Percentiles rank a stretch among this genome's conserved stretches.
These are phyloP conservation scores for Anacardium occidentale DNA, from an alignment of 345 rosid species.

Conservation along the genomic window DNA sequence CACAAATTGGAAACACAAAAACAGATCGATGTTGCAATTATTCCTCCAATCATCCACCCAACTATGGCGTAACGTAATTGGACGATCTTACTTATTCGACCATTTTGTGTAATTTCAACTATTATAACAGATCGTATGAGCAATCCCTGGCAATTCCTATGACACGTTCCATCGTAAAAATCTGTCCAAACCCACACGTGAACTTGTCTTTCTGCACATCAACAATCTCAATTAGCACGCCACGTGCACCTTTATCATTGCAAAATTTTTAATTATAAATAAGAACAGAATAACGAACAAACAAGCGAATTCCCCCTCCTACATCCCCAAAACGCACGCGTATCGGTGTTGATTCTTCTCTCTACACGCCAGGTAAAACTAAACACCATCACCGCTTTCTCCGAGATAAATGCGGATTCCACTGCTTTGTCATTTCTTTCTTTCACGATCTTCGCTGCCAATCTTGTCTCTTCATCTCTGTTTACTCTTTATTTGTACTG, in stretches of 20 bases:
- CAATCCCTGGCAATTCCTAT: not conserved
- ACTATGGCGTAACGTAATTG: no score
- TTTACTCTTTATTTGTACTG: not conserved
- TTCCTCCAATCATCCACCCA: not conserved
- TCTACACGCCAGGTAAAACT: not conserved
- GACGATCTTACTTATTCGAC: no score
- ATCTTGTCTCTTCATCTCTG: conserved; percentile 26
- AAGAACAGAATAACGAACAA: not conserved
- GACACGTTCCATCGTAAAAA: not conserved
- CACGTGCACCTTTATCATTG: conserved; percentile 20
- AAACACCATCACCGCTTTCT: not conserved
- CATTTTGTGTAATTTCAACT: no score
- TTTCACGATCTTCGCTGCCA: conserved; percentile 34
- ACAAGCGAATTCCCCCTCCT: not conserved
- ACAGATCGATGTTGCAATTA: no score
- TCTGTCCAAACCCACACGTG: conserved; percentile 10
- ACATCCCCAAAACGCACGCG: conserved; percentile 20
- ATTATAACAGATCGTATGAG: no score
- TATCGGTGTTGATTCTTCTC: conserved; percentile 21
- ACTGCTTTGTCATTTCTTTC: conserved; percentile 38
- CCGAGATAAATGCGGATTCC: conserved; percentile 21
- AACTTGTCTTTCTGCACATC: not conserved
- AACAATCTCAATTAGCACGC: conserved; percentile 17
- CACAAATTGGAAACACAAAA: not conserved
- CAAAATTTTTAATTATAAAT: not conserved